These are phyloP conservation scores for Quercus lobata DNA, from an alignment of 331 rosid genomes.

Conservation along the genomic window DNA sequence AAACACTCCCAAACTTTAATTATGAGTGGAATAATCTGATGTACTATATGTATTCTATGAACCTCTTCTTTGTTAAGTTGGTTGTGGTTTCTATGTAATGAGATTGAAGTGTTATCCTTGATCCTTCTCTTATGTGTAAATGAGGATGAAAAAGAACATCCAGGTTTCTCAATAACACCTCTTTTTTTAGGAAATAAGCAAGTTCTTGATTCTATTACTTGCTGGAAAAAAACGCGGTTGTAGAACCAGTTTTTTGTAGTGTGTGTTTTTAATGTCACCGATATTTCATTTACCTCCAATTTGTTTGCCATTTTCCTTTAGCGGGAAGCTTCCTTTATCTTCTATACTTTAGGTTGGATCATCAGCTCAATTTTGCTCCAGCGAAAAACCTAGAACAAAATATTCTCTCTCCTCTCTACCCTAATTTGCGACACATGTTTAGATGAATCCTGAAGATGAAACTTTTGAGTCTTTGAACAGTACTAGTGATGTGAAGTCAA, in stretches of 20 bases:
- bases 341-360: slow-evolving; percentile 48
- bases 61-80: too few species aligned
- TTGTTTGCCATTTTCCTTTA: slow-evolving; percentile 54
- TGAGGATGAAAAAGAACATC: background rate
- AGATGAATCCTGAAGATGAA: slow-evolving; percentile 44
- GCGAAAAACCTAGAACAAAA: slow-evolving; percentile 45
- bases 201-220: background rate
- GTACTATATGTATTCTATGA: too few species aligned
- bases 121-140: background rate
- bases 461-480: slow-evolving; percentile 44
- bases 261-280: background rate
- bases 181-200: background rate
- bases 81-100: too few species aligned
- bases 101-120: too few species aligned
- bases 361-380: slow-evolving; percentile 40
- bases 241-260: background rate
- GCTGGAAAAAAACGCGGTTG: background rate
- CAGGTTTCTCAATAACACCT: too few species aligned
- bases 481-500: slow-evolving; percentile 47
- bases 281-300: slow-evolving; percentile 33
- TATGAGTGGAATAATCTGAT: too few species aligned
- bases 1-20: too few species aligned
- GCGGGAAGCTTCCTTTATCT: slow-evolving; percentile 59
- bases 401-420: slow-evolving; percentile 30
- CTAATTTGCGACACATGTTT: slow-evolving; percentile 33